Conservation (phyloP, 2,329 filamentous ascomycete genomes). For the Seiridium unicorne region DNA sequence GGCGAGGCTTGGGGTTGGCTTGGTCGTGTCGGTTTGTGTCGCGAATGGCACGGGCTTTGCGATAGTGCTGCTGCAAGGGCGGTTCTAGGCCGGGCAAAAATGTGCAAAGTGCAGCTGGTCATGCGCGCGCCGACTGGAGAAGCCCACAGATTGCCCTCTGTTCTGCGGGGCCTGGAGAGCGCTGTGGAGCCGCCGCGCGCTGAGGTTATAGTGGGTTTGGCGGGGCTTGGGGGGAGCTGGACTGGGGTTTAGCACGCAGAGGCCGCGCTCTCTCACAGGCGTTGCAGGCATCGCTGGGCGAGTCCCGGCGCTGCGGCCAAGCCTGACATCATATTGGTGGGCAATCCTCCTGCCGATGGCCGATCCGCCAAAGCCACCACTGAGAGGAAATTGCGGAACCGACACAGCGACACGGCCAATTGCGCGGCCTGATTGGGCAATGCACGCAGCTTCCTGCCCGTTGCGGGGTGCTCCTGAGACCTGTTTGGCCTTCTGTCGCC, state of each 20-base stretch:
- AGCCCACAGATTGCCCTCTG: neutral
- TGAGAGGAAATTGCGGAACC: neutral
- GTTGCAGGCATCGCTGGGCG: neutral
- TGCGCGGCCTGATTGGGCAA: neutral
- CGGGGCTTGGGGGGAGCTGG: neutral
- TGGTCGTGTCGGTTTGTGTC: neutral
- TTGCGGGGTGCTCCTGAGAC: neutral
- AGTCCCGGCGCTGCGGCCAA: neutral
- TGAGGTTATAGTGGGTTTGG: neutral
- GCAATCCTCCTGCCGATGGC: neutral
- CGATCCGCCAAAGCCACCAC: constrained; percentile 1
- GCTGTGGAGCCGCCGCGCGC: neutral
- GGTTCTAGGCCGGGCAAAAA: constrained; percentile 1
- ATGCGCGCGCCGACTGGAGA: neutral
- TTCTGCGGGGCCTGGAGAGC: constrained; percentile 2
- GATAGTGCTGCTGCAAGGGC: constrained; percentile 2
- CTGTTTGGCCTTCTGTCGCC: neutral
- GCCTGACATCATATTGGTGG: constrained; percentile 7
- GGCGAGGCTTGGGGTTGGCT: neutral
- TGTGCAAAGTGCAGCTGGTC: neutral
- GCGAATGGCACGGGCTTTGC: neutral
- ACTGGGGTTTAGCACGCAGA: neutral
- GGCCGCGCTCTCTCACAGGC: neutral
- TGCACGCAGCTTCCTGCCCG: neutral
- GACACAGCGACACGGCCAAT: neutral